Evolutionary conservation across 805 yeast genomes (phyloP).

Genomic region (Jamesozyma rosinii): DNA sequence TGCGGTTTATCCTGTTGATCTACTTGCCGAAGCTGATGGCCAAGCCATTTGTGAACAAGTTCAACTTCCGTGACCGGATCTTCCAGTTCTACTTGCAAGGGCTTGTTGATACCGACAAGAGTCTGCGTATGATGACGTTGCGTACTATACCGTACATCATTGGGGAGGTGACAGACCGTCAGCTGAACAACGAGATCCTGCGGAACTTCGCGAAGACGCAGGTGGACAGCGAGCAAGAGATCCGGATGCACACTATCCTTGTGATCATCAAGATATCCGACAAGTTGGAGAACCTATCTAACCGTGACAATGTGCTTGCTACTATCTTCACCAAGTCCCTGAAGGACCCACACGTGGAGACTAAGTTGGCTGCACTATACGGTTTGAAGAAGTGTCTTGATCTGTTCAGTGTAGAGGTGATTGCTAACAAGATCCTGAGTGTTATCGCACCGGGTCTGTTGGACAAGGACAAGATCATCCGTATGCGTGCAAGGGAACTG

Average conservation of each 20-base stretch:
- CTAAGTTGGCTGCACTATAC: constrained; percentile 64
- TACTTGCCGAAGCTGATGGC: constrained; percentile 48
- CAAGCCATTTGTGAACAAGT: constrained; percentile 11
- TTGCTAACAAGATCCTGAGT: constrained; percentile 72
- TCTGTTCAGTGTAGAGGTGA: constrained; percentile 61
- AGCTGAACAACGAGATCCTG: constrained; percentile 75
- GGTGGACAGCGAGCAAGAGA: constrained; percentile 24
- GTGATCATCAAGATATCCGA: constrained; percentile 19
- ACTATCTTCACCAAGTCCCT: constrained; percentile 82
- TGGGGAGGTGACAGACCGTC: constrained; percentile 62
- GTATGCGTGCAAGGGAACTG: constrained; percentile 61
- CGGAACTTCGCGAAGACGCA: constrained; percentile 59
- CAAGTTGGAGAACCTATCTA: constrained; percentile 16
- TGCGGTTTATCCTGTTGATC: constrained; percentile 62
- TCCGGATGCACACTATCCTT: constrained; percentile 27
- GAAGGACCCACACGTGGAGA: constrained; percentile 67
- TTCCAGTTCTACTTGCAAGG: constrained; percentile 69
- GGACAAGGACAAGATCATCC: constrained; percentile 61
- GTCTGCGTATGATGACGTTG: constrained; percentile 73
- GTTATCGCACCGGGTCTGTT: constrained; percentile 76
- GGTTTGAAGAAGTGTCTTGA: constrained; percentile 61
- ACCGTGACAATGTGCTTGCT: constrained; percentile 62
- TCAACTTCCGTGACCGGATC: constrained; percentile 57
- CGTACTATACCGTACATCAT: constrained; percentile 46
- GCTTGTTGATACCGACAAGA: constrained; percentile 71